Evolutionary conservation across 495 filamentous ascomycete genomes (phyloP), one percentile per base, ranked within the genome.

Genomic region (Trichoderma erinaceum): DNA sequence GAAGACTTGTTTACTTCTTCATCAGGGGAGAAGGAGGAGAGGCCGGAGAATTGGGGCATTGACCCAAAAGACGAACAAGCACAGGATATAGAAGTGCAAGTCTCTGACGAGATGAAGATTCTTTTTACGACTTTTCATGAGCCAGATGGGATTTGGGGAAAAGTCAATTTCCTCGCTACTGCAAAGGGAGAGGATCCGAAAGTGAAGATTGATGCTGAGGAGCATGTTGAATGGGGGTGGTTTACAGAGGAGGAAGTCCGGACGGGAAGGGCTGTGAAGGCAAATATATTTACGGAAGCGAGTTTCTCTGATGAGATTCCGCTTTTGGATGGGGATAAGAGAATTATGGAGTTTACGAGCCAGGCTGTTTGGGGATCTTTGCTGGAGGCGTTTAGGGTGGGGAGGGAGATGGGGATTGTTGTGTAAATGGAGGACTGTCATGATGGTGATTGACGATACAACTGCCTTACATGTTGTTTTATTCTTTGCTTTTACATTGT

Each of bases 151-250:
- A 35, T 65, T 0, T 65, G 63, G 63, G 63, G 63, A 7, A 65
- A 65, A 27, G 11, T 80, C 29, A 74, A 72, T 16, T 81, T 80
- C 66, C 70, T 71, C 32, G 72, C 73, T 1, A 70, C 72, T 21
- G 67, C 69, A 29, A 29, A 29, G 29, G 66, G 70, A 61, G 67
- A 65, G 35, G 46, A 44, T 21, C 65, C 35, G 5, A 58, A 38
- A 32, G 71, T 75, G 13, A 58, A 0, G 58, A 13, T 73, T 16
- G 71, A 73, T 64, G 71, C 70, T n/a, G 66, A 71, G 13, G 73
- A 76, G 68, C 73, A 75, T 69, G 56, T 68, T 56, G 69, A 66
- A 21, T 72, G 68, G 68, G 68, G 71, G 10, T 75, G 73, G 72
- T 72, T 69, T 7, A 70, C 64, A 4, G 72, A 74, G 68, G 66